These are phyloP conservation scores for Drosera spatulata DNA, from an alignment of 179 eudicot genomes.

Conservation along the genomic window DNA sequence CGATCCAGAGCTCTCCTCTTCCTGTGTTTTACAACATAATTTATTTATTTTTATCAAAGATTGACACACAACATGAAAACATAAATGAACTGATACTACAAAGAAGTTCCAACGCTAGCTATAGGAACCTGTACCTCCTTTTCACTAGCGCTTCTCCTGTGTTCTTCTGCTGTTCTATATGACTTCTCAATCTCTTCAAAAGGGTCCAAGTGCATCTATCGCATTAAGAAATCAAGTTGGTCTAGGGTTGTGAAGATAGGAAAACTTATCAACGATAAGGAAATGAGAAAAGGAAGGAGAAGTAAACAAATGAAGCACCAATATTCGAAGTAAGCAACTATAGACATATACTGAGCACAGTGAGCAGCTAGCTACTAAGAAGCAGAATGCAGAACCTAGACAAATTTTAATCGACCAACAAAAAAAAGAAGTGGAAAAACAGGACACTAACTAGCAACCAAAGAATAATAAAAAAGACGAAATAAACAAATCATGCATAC, in stretches of 20 bases:
- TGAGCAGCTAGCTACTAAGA: background rate
- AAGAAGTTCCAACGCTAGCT: no score
- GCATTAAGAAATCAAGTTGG: constrained; percentile 12
- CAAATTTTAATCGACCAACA: background rate
- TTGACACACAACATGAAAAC: no score
- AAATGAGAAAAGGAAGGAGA: background rate
- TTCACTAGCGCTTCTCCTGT: constrained; percentile 92
- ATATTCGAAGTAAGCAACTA: no score
- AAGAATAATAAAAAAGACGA: background rate
- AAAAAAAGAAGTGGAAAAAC: background rate
- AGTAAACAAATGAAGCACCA: no score
- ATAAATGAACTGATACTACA: no score
- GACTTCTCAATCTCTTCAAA: constrained; percentile 76
- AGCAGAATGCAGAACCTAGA: background rate
- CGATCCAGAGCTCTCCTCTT: constrained; percentile 48
- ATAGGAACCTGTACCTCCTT: constrained; percentile 58
- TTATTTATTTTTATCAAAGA: no score
- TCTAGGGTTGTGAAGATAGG: constrained; percentile 1
- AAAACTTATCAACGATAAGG: background rate
- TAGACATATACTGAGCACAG: no score
- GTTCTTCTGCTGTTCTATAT: constrained; percentile 65
- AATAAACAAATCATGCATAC: constrained; percentile 33
- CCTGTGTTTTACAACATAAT: no score
- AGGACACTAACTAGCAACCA: background rate
- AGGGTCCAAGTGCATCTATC: constrained; percentile 71